Evolutionary conservation across 1,284 basidiomycete genomes (phyloP).

Genomic region (Porodaedalea pini): DNA sequence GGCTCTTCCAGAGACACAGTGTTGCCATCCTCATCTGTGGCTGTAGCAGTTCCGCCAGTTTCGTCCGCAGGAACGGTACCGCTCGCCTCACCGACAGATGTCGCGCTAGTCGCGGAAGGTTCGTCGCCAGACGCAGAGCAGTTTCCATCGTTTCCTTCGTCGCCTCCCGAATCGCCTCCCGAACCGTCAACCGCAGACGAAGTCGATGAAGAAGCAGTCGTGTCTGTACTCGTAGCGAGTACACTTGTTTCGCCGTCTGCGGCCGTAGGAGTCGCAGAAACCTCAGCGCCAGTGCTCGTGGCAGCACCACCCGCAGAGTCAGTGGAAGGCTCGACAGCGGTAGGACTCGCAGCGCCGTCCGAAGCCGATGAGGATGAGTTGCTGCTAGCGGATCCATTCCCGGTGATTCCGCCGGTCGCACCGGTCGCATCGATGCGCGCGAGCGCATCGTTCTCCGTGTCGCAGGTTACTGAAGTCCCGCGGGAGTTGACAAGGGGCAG

Average conservation of each 20-base stretch:
- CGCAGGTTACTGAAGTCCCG: conserved; percentile 26
- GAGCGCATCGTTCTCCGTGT: conserved; percentile 21
- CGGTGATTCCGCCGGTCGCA: conserved; percentile 19
- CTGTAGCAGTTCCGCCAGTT: background rate
- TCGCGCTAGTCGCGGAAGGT: no score
- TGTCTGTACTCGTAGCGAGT: background rate
- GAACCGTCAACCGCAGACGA: background rate
- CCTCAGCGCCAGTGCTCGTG: background rate
- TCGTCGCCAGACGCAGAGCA: background rate
- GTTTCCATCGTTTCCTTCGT: background rate
- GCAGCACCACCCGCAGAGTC: background rate
- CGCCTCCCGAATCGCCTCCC: background rate
- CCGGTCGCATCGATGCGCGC: conserved; percentile 24
- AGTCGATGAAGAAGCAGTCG: background rate
- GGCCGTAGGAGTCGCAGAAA: background rate
- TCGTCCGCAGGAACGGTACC: background rate
- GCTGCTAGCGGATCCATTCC: background rate
- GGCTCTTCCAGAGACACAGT: background rate
- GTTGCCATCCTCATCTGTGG: background rate
- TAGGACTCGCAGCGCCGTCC: background rate
- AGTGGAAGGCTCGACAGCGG: background rate
- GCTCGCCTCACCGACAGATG: background rate
- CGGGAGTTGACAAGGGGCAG: conserved; percentile 28
- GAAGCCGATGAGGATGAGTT: conserved; percentile 6
- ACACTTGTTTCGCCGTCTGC: background rate